Base-by-base conservation (phyloP, 2,329 filamentous ascomycete species). In the Cordyceps cateniannulata region DNA sequence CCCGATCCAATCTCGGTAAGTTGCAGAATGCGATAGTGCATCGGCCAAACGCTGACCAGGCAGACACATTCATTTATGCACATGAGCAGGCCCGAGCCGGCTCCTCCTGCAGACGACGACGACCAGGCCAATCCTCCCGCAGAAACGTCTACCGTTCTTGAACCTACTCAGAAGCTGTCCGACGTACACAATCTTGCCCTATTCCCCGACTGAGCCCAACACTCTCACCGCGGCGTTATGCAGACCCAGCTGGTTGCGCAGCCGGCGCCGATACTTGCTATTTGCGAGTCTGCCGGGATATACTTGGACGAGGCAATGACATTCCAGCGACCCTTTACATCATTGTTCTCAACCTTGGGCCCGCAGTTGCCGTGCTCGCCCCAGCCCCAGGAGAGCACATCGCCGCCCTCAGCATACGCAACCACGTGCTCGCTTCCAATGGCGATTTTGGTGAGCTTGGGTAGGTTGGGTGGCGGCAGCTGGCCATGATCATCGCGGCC, bases 361-460 rank as follows among this genome's bases (percentile, higher is more conserved):
- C 95, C 95, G 72, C 95, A 99, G 71, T 99, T 99, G 1, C 95
- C 95, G 75, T 99, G 95, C 74, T 98, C 93, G 2, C 92, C 93
- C 95, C 95, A 99, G 22, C 95, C 95, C 91, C 93, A 98, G 1
- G 90, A 84, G 53, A 96, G 75, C 1, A 96, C 85, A 55, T 87
- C 82, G 1, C 85, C 85, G 22, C 81, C 78, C 10, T 75, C 75
- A 0, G 89, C 85, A 27, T 93, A 73, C 9, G 86, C 90, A 64
- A 98, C 74, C n/a, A 84, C 85, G 73, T 99, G 95, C 73, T 98
- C 95, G 69, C 93, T 97, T 0, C 95, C 95, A 50, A 89, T 84
- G 3, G 90, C 89, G n/a, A 98, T 81, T 25, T 79, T 77, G 10
- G 76, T 74, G 3, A 92, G 69, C 1, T 70, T 69, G 0, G 87